Evolutionary conservation across 2,329 filamentous ascomycete genomes (phyloP).

Genomic region (Cadophora sp.): DNA sequence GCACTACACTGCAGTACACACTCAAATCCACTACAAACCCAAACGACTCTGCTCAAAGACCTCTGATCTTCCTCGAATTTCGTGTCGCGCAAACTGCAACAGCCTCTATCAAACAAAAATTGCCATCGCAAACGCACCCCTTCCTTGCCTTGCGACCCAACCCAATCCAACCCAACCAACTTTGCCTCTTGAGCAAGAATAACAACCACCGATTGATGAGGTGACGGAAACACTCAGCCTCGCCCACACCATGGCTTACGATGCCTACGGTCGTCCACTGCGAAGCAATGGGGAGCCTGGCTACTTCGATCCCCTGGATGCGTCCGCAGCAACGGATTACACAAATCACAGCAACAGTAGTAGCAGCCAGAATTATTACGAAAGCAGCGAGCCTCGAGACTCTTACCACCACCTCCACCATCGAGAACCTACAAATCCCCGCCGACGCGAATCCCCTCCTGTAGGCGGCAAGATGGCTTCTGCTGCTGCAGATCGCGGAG

Average conservation of each 20-base stretch:
- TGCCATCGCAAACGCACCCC: not conserved
- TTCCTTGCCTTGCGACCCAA: constrained; percentile 3
- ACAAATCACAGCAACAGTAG: constrained; percentile 14
- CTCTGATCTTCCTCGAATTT: constrained; percentile 5
- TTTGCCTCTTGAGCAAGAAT: constrained; percentile 1
- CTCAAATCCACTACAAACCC: too few relatives aligned
- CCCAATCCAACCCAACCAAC: constrained; percentile 1
- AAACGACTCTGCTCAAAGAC: not conserved
- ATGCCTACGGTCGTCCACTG: constrained; percentile 36
- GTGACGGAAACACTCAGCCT: constrained; percentile 36
- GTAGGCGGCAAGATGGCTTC: constrained; percentile 32
- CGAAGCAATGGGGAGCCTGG: constrained; percentile 33
- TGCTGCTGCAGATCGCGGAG: constrained; percentile 27
- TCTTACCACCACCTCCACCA: constrained; percentile 17
- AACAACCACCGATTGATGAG: constrained; percentile 28
- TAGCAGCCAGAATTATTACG: constrained; percentile 20
- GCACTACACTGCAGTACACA: not conserved
- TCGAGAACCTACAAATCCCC: constrained; percentile 30
- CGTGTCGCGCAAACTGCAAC: constrained; percentile 12
- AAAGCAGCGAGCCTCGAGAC: constrained; percentile 37
- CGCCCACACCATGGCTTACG: constrained; percentile 37
- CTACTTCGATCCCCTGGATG: constrained; percentile 31
- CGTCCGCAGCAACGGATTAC: constrained; percentile 30
- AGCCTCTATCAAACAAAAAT: not conserved
- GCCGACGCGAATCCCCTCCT: constrained; percentile 33